These are phyloP conservation scores for Bacidia rubella DNA, from an alignment of 495 filamentous ascomycete genomes.

Conservation along the genomic window DNA sequence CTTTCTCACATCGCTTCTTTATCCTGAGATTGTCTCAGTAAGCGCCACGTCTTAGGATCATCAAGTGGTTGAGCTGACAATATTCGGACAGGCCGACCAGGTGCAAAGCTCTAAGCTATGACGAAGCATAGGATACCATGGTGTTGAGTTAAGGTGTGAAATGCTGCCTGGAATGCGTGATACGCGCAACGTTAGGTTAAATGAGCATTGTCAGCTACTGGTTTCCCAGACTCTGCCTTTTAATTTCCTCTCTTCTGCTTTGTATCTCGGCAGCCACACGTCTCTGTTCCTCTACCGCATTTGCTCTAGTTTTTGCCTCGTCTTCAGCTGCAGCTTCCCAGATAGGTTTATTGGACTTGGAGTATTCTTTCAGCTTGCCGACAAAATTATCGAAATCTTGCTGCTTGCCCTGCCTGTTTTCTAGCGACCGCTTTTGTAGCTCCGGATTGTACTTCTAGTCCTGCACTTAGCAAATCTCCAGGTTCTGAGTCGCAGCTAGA, in stretches of 20 bases:
- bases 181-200: no score
- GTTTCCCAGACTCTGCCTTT: slow-evolving; percentile 20
- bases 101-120: slow-evolving; percentile 59
- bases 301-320: slow-evolving; percentile 24
- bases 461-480: neutral
- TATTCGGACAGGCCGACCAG: no score
- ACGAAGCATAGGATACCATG: neutral
- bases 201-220: no score
- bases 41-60: no score
- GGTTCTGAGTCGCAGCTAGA: neutral
- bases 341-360: slow-evolving; percentile 82
- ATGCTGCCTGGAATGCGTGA: no score
- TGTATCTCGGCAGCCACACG: slow-evolving; percentile 41
- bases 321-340: slow-evolving; percentile 62
- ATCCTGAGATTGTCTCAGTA: slow-evolving; percentile 87
- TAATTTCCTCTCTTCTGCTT: slow-evolving; percentile 50
- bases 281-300: slow-evolving; percentile 35
- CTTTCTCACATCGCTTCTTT: slow-evolving; percentile 87
- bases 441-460: slow-evolving; percentile 78
- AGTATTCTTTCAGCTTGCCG: slow-evolving; percentile 66
- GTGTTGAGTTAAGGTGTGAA: neutral
- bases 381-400: slow-evolving; percentile 87
- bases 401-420: slow-evolving; percentile 54
- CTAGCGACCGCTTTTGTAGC: slow-evolving; percentile 67
- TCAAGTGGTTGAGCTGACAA: no score